A percentile compares a stretch with the other conserved stretches of the same genome.
Evolutionary conservation across 1,139 yeast species (phyloP).

Genomic region (Torulaspora pretoriensis): DNA sequence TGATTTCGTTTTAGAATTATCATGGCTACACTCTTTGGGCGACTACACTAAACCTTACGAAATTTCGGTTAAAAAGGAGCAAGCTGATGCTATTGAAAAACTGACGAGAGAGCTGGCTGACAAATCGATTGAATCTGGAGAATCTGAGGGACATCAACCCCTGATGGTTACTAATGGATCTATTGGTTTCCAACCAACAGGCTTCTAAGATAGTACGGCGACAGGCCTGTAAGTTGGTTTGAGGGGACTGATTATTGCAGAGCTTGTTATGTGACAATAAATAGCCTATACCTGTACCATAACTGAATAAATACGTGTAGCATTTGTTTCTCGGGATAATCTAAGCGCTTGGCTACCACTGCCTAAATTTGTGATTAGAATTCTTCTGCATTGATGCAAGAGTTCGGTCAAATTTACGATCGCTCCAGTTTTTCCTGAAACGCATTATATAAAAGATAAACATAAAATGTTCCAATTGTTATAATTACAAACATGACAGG

Average conservation of each 20-base stretch:
- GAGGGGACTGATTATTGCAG: constrained; percentile 18
- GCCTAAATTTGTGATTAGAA: no score
- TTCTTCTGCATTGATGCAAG: no score
- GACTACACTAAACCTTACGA: constrained; percentile 86
- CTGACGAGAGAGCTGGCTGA: constrained; percentile 66
- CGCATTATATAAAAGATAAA: no score
- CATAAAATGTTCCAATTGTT: no score
- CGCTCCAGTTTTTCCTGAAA: neutral
- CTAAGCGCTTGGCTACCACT: no score
- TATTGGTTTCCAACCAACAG: constrained; percentile 26
- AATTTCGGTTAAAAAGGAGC: constrained; percentile 78
- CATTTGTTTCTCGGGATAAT: neutral
- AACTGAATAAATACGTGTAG: neutral
- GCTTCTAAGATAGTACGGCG: constrained; percentile 16
- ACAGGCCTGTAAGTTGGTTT: constrained; percentile 9
- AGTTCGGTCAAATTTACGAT: no score
- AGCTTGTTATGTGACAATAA: neutral
- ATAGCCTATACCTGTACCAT: neutral
- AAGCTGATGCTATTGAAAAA: constrained; percentile 60
- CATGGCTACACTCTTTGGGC: constrained; percentile 85
- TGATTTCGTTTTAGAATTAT: constrained; percentile 81
- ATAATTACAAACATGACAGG: no score
- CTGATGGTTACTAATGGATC: constrained; percentile 63
- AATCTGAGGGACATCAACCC: constrained; percentile 41
- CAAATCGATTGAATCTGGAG: constrained; percentile 49